Conservation (phyloP, 306 rosid genomes). For the Lablab purpureus region DNA sequence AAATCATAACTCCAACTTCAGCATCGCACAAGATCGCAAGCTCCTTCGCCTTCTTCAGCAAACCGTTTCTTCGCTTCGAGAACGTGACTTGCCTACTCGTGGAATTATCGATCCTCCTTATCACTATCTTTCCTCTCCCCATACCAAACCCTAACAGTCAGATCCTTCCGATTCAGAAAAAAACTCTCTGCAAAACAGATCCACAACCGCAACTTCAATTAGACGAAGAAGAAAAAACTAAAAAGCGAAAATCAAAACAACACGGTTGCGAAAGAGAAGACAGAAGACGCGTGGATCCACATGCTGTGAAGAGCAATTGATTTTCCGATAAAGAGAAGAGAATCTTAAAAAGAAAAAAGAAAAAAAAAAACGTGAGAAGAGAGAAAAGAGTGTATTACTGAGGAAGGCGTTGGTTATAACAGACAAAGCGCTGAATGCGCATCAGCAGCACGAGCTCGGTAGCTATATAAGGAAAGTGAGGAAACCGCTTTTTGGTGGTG, state of each 20-base stretch:
- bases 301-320: conserved; percentile 27
- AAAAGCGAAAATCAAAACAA: neutral
- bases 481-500: conserved; percentile 43
- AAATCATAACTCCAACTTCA: conserved; percentile 87
- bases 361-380: neutral
- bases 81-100: conserved; percentile 94
- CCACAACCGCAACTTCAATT: conserved; percentile 17
- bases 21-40: conserved; percentile 93
- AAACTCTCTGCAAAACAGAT: conserved; percentile 41
- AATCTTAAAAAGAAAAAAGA: neutral
- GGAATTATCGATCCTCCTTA: conserved; percentile 93
- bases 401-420: conserved; percentile 50
- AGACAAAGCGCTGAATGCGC: conserved; percentile 65
- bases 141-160: conserved; percentile 56
- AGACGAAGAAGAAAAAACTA: neutral
- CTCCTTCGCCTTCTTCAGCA: conserved; percentile 94
- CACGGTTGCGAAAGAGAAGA: neutral
- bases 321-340: conserved; percentile 48
- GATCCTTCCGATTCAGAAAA: conserved; percentile 14
- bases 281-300: conserved; percentile 23
- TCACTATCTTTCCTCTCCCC: conserved; percentile 98
- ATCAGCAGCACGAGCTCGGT: conserved; percentile 41
- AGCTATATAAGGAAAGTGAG: conserved; percentile 80
- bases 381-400: conserved; percentile 48
- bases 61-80: conserved; percentile 84